Conservation (phyloP, 2,329 filamentous ascomycete species). For the Beauveria sp. region DNA sequence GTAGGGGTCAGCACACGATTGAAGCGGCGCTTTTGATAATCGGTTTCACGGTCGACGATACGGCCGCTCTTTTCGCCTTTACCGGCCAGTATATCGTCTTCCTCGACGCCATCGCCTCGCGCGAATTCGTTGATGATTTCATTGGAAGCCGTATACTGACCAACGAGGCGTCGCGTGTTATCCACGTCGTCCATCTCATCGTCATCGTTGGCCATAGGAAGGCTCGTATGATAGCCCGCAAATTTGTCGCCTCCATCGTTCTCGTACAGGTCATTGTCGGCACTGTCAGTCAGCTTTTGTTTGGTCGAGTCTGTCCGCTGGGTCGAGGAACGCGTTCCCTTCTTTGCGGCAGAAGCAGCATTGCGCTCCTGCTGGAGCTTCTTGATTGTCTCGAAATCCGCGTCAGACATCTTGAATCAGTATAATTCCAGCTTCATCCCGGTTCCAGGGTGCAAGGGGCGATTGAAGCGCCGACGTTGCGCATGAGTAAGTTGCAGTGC, state of each 20-base stretch:
- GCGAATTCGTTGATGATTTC: constrained; percentile 94
- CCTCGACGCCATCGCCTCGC: constrained; percentile 74
- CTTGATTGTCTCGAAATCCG: constrained; percentile 81
- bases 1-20: constrained; percentile 81
- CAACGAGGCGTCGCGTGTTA: constrained; percentile 70
- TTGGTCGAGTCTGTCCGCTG: constrained; percentile 87
- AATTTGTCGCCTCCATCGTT: constrained; percentile 71
- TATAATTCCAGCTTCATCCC: constrained; percentile 31
- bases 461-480: constrained; percentile 26
- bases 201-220: constrained; percentile 71
- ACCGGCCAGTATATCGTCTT: constrained; percentile 80
- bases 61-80: constrained; percentile 80
- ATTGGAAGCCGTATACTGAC: constrained; percentile 90
- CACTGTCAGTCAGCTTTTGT: constrained; percentile 81
- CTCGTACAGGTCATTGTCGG: constrained; percentile 85
- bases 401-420: constrained; percentile 56
- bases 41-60: constrained; percentile 87
- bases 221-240: constrained; percentile 83
- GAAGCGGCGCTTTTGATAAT: constrained; percentile 94
- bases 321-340: constrained; percentile 67
- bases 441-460: constrained; percentile 32
- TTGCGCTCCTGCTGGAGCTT: constrained; percentile 91
- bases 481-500: constrained; percentile 26
- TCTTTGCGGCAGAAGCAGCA: constrained; percentile 67
- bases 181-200: constrained; percentile 70